Evolutionary conservation across 2,329 filamentous ascomycete species (phyloP), one percentile per base, ranked within the genome.

Genomic region (Dothiorella sarmentorum): DNA sequence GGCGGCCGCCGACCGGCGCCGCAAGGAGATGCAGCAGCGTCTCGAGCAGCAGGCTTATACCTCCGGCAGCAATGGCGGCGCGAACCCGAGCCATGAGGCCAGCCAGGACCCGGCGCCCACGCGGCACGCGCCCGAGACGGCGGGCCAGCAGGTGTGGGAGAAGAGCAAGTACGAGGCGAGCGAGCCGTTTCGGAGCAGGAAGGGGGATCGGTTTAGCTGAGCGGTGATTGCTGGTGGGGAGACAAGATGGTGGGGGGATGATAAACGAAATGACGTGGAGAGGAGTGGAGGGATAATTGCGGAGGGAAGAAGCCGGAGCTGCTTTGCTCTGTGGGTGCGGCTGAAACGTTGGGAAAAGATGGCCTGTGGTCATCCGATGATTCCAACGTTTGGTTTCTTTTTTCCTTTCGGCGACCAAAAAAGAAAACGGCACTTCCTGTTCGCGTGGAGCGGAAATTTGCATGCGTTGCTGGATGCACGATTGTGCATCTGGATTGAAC

Each of bases 101-200:
- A 85, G 82, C 68, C 78, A 78, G 63, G 92, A 96, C 75, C 91
- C 91, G n/a, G 91, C 92, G 11, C 88, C 91, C 9, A 95, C 90
- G 56, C 80, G 86, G 64, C 91, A 96, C 75, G 89, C 88, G 61
- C 88, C 90, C 1, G 80, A 86, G 63, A 89, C 84, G 40, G 88
- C 89, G 70, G 76, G 79, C 42, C 81, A 91, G 69, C 79, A 82
- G 63, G 78, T 89, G 24, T 67, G 78, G 33, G 89, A 92, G 73
- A 95, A 91, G 80, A 89, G 90, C 72, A 96, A 96, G 76, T 97
- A 95, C 74, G 92, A 97, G 77, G 87, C 89, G 29, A 80, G 78
- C 56, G 80, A 84, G 65, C 88, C 91, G 58, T 97, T 87, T 74
- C 79, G 83, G 66, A 88, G 87, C 75, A 84, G 80, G 61, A 95